These are phyloP conservation scores for Pyronema domesticum DNA, from an alignment of 495 filamentous ascomycete genomes.

Conservation along the genomic window DNA sequence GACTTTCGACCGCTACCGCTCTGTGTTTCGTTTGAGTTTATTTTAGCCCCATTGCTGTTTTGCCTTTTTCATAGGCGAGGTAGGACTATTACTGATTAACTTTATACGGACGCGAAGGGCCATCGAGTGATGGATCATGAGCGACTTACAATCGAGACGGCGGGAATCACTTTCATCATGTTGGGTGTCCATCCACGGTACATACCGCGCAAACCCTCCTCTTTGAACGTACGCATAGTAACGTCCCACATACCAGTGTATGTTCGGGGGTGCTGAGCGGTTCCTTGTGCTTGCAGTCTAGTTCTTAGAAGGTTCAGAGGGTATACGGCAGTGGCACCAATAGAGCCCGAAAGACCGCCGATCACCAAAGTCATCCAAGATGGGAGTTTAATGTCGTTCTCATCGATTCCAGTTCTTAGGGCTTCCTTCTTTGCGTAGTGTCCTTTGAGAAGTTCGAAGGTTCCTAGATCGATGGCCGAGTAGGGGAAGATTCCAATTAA, in stretches of 20 bases:
- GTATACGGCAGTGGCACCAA: constrained; percentile 86
- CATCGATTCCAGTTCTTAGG: constrained; percentile 47
- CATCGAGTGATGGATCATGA: constrained; percentile 7
- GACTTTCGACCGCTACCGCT: too few relatives aligned
- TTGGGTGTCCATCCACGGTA: constrained; percentile 95
- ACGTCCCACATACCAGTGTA: constrained; percentile 85
- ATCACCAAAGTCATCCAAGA: constrained; percentile 80
- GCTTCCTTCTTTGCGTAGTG: constrained; percentile 51
- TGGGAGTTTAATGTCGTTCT: constrained; percentile 78
- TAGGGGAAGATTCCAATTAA: constrained; percentile 95
- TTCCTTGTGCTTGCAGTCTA: constrained; percentile 85
- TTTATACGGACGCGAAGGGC: not conserved
- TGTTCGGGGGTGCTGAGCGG: constrained; percentile 70
- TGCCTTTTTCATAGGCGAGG: constrained; percentile 92
- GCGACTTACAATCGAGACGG: constrained; percentile 60
- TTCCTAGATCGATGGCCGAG: constrained; percentile 86
- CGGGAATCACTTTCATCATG: constrained; percentile 87
- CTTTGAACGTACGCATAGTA: constrained; percentile 54
- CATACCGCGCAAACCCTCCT: constrained; percentile 70
- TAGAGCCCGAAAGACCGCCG: constrained; percentile 76
- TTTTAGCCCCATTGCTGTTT: constrained; percentile 53
- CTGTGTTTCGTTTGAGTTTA: constrained; percentile 22
- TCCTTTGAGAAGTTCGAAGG: constrained; percentile 81
- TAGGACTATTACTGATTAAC: constrained; percentile 34
- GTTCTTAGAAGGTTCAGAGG: constrained; percentile 90